Base-by-base conservation (phyloP, 129 eudicot genomes). In the Flaveria linearis region DNA sequence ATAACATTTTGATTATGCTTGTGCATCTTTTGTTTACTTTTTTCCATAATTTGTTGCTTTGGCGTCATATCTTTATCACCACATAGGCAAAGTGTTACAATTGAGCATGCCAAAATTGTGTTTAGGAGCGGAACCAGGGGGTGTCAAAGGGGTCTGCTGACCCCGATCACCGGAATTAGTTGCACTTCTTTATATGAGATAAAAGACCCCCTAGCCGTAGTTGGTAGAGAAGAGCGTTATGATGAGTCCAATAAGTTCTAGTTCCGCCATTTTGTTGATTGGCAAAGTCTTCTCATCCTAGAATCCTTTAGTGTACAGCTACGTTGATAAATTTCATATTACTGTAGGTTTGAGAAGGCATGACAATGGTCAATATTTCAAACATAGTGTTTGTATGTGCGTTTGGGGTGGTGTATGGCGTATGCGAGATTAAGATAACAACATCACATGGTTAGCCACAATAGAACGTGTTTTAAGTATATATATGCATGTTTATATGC, bases 331-430 rank as follows among this genome's bases (percentile, higher is more conserved):
- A 51, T 53, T 49, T 50, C n/a, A 49, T 65, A 68, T 33, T 33
- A 14, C n/a, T 58, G 18, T 74, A 6, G 56, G 72, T 49, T 57
- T 74, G 28, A 57, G 25, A 60, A 25, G 43, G 49, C 7, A 25
- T 22, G 58, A 61, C 71, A 62, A 62, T 47, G 47, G 47, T 61
- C 49, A 62, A 75, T 18, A 26, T 49, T 46, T 75, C 57, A 61
- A 36, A 72, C 41, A 36, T 36, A 5, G 41, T 36, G 41, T 36
- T 36, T 36, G 7, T 0, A 36, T 36, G 41, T 36, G 41, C 5
- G 18, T 28, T 26, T 25, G 18, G 43, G 13, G 26, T 25, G 25
- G 60, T 53, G 25, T 53, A 53, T 58, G 65, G 16, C 16, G 5
- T 8, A 62, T 62, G 36, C 15, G 36, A 25, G 17, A 62, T 62